A percentile compares a stretch with the other conserved stretches of the same genome.
Conservation (phyloP, 2,329 filamentous ascomycete species). For the Aureobasidium sp. region DNA sequence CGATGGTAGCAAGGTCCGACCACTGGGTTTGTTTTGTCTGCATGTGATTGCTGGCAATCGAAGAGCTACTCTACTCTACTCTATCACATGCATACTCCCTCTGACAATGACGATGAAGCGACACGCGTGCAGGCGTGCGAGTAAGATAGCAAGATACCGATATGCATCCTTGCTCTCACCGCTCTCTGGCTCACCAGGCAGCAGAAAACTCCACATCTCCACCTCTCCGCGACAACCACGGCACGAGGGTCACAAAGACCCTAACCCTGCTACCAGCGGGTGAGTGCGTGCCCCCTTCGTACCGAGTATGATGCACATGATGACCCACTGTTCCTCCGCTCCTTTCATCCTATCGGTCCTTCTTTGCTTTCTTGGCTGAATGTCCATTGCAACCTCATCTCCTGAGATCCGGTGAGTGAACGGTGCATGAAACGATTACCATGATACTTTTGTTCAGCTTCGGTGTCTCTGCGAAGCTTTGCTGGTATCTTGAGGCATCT, state of each 20-base stretch:
- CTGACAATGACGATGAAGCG: background rate
- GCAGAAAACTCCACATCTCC: constrained; percentile 7
- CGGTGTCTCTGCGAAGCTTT: background rate
- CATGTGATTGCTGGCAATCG: background rate
- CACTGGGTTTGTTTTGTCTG: background rate
- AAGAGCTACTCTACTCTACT: no score
- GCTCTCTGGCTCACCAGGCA: background rate
- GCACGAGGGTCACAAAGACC: background rate
- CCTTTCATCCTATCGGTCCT: constrained; percentile 8
- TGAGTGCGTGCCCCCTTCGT: background rate
- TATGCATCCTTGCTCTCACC: background rate
- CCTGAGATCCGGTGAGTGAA: background rate
- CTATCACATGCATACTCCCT: no score
- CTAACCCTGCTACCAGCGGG: background rate
- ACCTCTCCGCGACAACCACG: background rate
- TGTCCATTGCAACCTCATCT: background rate
- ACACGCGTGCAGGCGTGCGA: background rate
- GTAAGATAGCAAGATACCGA: background rate
- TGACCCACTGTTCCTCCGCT: background rate
- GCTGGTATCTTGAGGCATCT: background rate
- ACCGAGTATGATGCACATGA: background rate
- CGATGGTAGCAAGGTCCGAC: background rate
- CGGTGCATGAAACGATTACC: background rate
- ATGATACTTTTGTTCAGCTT: background rate
- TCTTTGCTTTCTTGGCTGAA: background rate